phyloP scores from a whole-genome alignment of 1,139 yeast species.

The Blastobotrys apis region DNA sequence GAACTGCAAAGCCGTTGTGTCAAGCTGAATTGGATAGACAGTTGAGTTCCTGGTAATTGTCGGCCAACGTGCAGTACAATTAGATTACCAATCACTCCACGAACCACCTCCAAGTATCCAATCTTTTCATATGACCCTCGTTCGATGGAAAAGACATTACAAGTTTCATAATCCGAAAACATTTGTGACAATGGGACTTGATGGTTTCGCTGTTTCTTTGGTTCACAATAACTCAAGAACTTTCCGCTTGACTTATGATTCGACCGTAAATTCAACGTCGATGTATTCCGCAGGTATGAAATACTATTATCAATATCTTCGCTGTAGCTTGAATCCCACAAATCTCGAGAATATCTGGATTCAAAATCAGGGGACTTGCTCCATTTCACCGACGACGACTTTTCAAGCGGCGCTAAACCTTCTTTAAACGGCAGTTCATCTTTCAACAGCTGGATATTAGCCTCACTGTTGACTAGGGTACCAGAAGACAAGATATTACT shows the following conservation, averaged over 20 bases:
- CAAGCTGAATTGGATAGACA: not conserved
- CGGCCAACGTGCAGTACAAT: constrained; percentile 4
- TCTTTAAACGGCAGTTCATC: too few species aligned
- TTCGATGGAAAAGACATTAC: constrained; percentile 3
- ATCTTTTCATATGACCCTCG: not conserved
- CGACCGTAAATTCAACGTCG: too few species aligned
- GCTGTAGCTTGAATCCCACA: constrained; percentile 8
- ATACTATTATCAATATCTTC: constrained; percentile 5
- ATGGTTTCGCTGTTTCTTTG: not conserved
- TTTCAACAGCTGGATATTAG: too few species aligned
- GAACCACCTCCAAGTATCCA: constrained; percentile 3
- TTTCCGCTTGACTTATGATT: too few species aligned
- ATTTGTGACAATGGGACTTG: too few species aligned
- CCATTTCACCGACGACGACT: constrained; percentile 1
- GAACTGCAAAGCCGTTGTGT: not conserved
- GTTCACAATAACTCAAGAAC: constrained; percentile 1
- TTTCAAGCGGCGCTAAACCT: not conserved
- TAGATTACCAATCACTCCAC: constrained; percentile 5
- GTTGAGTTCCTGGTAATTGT: not conserved
- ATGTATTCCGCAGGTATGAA: constrained; percentile 1
- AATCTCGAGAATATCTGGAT: constrained; percentile 3
- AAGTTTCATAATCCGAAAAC: too few species aligned
- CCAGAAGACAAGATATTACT: too few species aligned
- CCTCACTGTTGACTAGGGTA: too few species aligned
- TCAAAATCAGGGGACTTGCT: constrained; percentile 7